These are phyloP conservation scores for Hordeum pubiflorum DNA, from an alignment of 202 grass and related monocot species.

Conservation along the genomic window DNA sequence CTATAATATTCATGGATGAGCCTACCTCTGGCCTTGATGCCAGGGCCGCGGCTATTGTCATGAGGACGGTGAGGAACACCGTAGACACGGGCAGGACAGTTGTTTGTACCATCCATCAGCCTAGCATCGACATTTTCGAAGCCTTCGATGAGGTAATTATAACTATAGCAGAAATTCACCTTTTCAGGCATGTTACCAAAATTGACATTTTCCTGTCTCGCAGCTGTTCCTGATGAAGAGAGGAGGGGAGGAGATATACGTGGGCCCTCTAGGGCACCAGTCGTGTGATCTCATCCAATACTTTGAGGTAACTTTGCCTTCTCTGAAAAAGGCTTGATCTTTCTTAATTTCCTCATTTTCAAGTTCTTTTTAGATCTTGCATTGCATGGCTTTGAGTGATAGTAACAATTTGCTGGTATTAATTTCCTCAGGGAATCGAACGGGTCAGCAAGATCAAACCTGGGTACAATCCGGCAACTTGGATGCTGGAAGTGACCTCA, in stretches of 20 bases:
- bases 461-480: constrained; percentile 81
- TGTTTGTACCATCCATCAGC: constrained; percentile 90
- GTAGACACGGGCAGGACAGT: constrained; percentile 79
- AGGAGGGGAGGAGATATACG: constrained; percentile 92
- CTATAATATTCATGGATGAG: constrained; percentile 96
- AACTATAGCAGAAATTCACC: background rate
- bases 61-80: constrained; percentile 81
- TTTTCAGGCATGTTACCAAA: no score
- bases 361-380: background rate
- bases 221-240: constrained; percentile 82
- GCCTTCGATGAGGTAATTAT: constrained; percentile 81
- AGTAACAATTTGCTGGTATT: background rate
- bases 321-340: background rate
- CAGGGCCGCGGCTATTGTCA: constrained; percentile 85
- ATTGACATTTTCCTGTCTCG: no score
- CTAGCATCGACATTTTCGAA: constrained; percentile 95
- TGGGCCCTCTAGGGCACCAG: constrained; percentile 69
- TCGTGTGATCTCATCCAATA: constrained; percentile 62
- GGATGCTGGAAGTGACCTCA: constrained; percentile 85
- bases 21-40: constrained; percentile 90
- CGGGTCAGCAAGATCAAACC: constrained; percentile 71
- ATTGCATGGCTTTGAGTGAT: background rate
- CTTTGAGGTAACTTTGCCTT: constrained; percentile 53
- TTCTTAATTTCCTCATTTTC: background rate
- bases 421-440: constrained; percentile 39